Conservation (phyloP, 2,329 filamentous ascomycete species). For the Aspergillus sp. region DNA sequence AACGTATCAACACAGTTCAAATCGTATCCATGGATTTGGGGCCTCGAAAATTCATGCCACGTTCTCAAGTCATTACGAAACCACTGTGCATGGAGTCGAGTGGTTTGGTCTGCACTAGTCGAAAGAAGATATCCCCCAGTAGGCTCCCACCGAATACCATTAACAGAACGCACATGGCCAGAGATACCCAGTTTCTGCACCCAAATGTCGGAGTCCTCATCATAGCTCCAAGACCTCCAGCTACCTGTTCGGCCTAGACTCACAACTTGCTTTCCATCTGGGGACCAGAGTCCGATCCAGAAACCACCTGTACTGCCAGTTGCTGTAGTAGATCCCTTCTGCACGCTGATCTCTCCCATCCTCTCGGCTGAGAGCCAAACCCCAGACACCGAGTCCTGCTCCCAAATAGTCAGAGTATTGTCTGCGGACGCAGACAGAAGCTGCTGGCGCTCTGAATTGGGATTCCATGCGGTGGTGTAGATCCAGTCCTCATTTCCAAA, state of each 20-base stretch:
- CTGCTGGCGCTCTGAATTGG: conserved; percentile 54
- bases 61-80: conserved; percentile 49
- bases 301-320: conserved; percentile 95
- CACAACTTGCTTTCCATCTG: conserved; percentile 67
- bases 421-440: conserved; percentile 90
- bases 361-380: conserved; percentile 86
- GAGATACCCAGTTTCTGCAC: conserved; percentile 69
- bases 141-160: conserved; percentile 77
- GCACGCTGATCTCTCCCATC: conserved; percentile 86
- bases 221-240: conserved; percentile 80
- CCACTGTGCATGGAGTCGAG: conserved; percentile 81
- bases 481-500: conserved; percentile 98
- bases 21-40: conserved; percentile 97
- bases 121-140: conserved; percentile 81
- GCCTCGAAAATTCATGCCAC: conserved; percentile 94
- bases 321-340: conserved; percentile 93
- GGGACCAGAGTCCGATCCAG: conserved; percentile 92
- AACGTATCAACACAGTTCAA: conserved; percentile 87
- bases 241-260: conserved; percentile 87
- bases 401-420: conserved; percentile 92
- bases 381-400: conserved; percentile 74
- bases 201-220: conserved; percentile 63
- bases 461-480: conserved; percentile 77
- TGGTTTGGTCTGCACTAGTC: conserved; percentile 89
- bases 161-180: conserved; percentile 78